A percentile compares a stretch with the other conserved stretches of the same genome.
Conservation (phyloP, 768 basidiomycete genomes). For the Calocera viscosa region DNA sequence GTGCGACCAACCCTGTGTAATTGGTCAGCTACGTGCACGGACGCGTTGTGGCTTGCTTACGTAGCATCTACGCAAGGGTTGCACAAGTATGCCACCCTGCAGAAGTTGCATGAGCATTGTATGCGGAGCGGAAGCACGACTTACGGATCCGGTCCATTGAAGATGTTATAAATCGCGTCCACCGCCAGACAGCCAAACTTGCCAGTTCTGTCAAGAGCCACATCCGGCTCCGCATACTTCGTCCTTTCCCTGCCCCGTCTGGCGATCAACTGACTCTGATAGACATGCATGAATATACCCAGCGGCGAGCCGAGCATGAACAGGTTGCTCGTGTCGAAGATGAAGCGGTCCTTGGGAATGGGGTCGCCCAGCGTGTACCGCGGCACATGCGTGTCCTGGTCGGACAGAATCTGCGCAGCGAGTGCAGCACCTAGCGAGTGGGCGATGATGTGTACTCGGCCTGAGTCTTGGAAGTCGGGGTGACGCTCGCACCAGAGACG, state of each 20-base stretch:
- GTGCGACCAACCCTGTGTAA: neutral
- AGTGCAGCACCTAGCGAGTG: slow-evolving; percentile 35
- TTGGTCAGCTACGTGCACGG: neutral
- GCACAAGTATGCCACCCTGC: slow-evolving; percentile 23
- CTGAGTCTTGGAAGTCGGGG: slow-evolving; percentile 30
- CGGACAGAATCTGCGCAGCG: slow-evolving; percentile 32
- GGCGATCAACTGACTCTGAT: slow-evolving; percentile 34
- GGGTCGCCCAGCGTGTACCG: slow-evolving; percentile 26
- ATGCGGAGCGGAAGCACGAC: slow-evolving; percentile 10
- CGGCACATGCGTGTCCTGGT: slow-evolving; percentile 27
- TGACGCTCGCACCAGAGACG: slow-evolving; percentile 34
- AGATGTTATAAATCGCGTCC: slow-evolving; percentile 34
- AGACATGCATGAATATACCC: slow-evolving; percentile 33
- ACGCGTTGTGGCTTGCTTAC: slow-evolving; percentile 10
- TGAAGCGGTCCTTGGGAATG: slow-evolving; percentile 25
- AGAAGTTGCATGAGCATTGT: neutral
- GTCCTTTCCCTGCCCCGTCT: slow-evolving; percentile 29
- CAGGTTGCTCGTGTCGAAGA: slow-evolving; percentile 27
- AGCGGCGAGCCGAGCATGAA: slow-evolving; percentile 34
- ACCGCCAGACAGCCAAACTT: slow-evolving; percentile 34
- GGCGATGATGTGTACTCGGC: slow-evolving; percentile 33
- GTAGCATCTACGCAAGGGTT: slow-evolving; percentile 34
- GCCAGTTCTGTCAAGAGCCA: slow-evolving; percentile 33
- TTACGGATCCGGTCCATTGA: slow-evolving; percentile 33
- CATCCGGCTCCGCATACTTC: slow-evolving; percentile 32